Evolutionary conservation across 768 basidiomycete species (phyloP).

Genomic region (Pleurotus giganteus): DNA sequence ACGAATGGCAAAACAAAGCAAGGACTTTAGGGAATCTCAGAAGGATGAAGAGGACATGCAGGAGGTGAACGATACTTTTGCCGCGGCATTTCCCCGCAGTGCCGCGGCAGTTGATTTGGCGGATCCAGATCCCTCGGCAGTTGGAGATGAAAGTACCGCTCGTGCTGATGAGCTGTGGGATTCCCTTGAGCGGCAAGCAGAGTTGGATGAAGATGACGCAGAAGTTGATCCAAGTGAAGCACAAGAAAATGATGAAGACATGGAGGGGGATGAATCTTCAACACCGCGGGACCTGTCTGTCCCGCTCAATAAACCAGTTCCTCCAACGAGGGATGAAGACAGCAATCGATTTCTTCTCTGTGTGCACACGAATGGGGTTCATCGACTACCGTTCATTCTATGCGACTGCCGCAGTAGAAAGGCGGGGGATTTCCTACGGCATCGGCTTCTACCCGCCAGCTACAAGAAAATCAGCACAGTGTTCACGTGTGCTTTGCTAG

Average conservation of each 20-base stretch:
- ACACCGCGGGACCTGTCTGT: background rate
- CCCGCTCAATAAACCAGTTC: background rate
- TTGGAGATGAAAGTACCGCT: too few species aligned
- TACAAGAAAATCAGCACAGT: background rate
- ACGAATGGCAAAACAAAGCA: background rate
- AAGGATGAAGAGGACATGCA: background rate
- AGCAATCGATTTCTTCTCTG: background rate
- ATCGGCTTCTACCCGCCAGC: background rate
- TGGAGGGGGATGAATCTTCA: background rate
- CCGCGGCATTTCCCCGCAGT: background rate
- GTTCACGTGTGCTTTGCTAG: background rate
- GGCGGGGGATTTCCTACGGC: background rate
- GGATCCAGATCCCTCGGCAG: too few species aligned
- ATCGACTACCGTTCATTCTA: background rate
- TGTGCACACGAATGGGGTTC: background rate
- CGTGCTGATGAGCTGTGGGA: too few species aligned
- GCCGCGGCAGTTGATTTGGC: background rate
- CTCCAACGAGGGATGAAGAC: background rate
- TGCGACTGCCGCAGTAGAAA: background rate
- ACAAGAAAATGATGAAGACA: background rate
- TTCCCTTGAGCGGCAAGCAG: too few species aligned
- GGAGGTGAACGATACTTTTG: too few species aligned
- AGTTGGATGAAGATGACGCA: too few species aligned
- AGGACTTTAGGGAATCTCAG: background rate
- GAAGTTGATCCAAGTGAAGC: too few species aligned